These are phyloP conservation scores for Lyophyllum decastes DNA, from an alignment of 768 basidiomycete species.

Conservation along the genomic window DNA sequence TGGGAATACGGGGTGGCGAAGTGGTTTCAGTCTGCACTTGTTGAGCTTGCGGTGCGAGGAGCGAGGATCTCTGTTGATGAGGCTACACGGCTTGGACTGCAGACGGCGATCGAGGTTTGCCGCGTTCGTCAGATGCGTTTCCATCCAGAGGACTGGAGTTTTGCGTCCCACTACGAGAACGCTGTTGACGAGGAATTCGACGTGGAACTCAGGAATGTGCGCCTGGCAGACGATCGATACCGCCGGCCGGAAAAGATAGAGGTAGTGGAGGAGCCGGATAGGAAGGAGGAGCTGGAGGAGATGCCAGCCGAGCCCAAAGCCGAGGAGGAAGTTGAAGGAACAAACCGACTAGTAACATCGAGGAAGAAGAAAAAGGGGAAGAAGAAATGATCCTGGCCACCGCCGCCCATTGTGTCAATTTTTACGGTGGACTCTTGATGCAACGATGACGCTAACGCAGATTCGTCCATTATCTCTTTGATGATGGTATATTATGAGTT, in stretches of 20 bases:
- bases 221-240: not conserved
- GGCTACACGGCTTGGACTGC: conserved; percentile 2
- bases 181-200: not conserved
- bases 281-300: too few species aligned
- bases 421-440: too few species aligned
- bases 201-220: not conserved
- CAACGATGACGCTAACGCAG: too few species aligned
- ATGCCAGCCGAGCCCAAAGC: too few species aligned
- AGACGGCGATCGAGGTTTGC: conserved; percentile 8
- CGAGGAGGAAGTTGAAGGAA: too few species aligned
- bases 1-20: conserved; percentile 1
- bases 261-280: not conserved
- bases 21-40: conserved; percentile 4
- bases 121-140: not conserved
- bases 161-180: not conserved
- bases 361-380: too few species aligned
- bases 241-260: not conserved
- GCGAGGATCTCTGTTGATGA: not conserved
- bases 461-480: too few species aligned
- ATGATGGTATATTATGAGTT: too few species aligned
- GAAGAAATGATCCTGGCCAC: too few species aligned
- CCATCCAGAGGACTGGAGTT: not conserved
- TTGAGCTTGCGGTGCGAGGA: not conserved
- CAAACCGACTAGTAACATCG: too few species aligned
- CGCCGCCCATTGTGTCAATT: too few species aligned